Base-by-base conservation (phyloP, 306 rosid genomes). In the Psophocarpus tetragonolobus region DNA sequence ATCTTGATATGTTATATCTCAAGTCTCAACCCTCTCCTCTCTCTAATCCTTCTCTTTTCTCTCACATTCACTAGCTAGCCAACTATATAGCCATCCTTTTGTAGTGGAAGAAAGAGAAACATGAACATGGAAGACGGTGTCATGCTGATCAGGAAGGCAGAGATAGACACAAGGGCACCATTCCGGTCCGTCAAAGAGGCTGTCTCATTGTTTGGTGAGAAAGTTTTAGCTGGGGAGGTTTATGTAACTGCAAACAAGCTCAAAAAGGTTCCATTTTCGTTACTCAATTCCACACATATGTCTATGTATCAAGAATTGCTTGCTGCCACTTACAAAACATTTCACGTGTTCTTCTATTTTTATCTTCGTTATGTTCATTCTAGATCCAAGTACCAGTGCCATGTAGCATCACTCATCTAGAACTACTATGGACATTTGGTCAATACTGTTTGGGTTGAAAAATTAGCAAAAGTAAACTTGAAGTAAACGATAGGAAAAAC, bases 101-200 rank as follows among this genome's bases (percentile, higher is more conserved):
- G 48, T 32, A 32, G 33, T 38, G 80, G 41, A 71, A 78, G 36
- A 6, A 38, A 35, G 76, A 61, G 27, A 32, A 41, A 53, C 4
- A 88, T 85, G 89, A 82, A 83, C 20, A 89, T 38, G 69, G 81
- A 71, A 81, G 74, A 66, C 35, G 84, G 82, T 56, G 75, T 76
- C 18, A 67, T 70, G 81, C 20, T 82, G 75, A 47, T 13, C n/a
- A 85, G 83, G 76, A 89, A 90, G 66, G 91, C 91, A 6, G 97
- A 91, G 89, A 91, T 93, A 47, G 97, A 93, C 53, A 93, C 96
- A 2, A 84, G 94, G 20, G 84, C 88, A 1, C 93, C 97, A 2
- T 94, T 88, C 82, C 83, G 93, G 11, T 94, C 97, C 0, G 98
- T 94, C 77, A 92, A 87, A 72, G 98, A 94, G 79, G 98, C 98